Conservation (phyloP, 768 basidiomycete species). For the Crucibulum laeve region DNA sequence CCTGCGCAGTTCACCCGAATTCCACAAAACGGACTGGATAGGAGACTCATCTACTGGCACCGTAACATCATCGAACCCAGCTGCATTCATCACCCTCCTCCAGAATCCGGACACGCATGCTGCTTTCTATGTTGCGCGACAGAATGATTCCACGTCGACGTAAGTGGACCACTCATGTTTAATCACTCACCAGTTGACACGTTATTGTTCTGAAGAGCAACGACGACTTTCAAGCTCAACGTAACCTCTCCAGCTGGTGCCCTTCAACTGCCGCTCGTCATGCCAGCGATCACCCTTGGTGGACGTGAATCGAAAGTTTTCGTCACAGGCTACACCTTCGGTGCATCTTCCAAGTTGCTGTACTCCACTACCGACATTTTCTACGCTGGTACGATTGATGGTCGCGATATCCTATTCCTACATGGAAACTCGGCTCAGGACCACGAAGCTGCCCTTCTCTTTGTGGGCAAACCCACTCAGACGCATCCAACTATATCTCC, state of each 20-base stretch:
- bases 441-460: conserved; percentile 46
- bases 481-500: conserved; percentile 20
- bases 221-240: conserved; percentile 53
- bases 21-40: conserved; percentile 76
- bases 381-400: conserved; percentile 58
- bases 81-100: conserved; percentile 57
- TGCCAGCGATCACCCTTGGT: conserved; percentile 48
- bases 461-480: conserved; percentile 43
- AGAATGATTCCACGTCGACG: conserved; percentile 64
- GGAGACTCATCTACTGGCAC: conserved; percentile 55
- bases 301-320: conserved; percentile 76
- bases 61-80: conserved; percentile 31
- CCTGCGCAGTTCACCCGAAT: conserved; percentile 72
- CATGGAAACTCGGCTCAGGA: conserved; percentile 52
- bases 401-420: conserved; percentile 59
- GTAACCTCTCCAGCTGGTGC: conserved; percentile 48
- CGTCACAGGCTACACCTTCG: conserved; percentile 70
- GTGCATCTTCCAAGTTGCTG: conserved; percentile 44
- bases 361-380: conserved; percentile 77
- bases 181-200: neutral
- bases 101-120: conserved; percentile 64
- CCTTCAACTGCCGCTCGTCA: conserved; percentile 54
- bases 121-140: conserved; percentile 69
- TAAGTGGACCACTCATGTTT: conserved; percentile 24
- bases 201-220: conserved; percentile 27